phyloP scores from a whole-genome alignment of 2,329 filamentous ascomycete species.

The Pyrenophora seminiperda region DNA sequence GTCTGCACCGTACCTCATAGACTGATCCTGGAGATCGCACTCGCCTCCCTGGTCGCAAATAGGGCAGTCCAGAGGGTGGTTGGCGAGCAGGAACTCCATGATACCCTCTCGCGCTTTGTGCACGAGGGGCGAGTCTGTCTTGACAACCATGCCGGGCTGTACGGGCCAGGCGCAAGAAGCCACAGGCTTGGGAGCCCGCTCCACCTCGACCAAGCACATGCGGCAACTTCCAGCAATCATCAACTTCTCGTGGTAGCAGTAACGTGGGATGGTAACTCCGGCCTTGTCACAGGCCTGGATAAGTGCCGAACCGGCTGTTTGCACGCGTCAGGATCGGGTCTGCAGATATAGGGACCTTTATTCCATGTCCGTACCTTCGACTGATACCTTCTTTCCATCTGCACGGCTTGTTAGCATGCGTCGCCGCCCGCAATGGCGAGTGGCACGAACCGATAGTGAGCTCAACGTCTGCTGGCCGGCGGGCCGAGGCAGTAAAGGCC shows the following conservation, averaged over 20 bases:
- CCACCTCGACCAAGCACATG: slow-evolving; percentile 99
- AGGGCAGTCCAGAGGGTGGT: slow-evolving; percentile 94
- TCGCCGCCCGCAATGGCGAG: slow-evolving; percentile 21
- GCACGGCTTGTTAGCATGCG: slow-evolving; percentile 45
- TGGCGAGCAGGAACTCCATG: slow-evolving; percentile 97
- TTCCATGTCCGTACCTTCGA: slow-evolving; percentile 73
- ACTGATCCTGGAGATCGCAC: slow-evolving; percentile 98
- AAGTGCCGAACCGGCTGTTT: slow-evolving; percentile 86
- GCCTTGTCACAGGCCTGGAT: slow-evolving; percentile 99
- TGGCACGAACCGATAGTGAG: slow-evolving; percentile 82
- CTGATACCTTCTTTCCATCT: slow-evolving; percentile 98
- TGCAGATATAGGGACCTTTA: slow-evolving; percentile 14
- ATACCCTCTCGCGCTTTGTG: slow-evolving; percentile 99
- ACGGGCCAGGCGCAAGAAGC: slow-evolving; percentile 99
- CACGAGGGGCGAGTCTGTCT: slow-evolving; percentile 93
- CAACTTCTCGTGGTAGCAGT: slow-evolving; percentile 99
- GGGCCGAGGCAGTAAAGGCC: slow-evolving; percentile 79
- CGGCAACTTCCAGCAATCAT: slow-evolving; percentile 99
- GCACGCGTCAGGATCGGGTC: slow-evolving; percentile 35
- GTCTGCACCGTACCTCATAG: slow-evolving; percentile 97
- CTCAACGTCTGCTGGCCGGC: slow-evolving; percentile 88
- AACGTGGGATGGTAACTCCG: slow-evolving; percentile 88
- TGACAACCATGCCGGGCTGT: slow-evolving; percentile 97
- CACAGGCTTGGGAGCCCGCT: slow-evolving; percentile 93
- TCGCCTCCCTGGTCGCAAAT: slow-evolving; percentile 99